Conservation (phyloP, 176 grass and related monocot species). For the Carex pumila region DNA sequence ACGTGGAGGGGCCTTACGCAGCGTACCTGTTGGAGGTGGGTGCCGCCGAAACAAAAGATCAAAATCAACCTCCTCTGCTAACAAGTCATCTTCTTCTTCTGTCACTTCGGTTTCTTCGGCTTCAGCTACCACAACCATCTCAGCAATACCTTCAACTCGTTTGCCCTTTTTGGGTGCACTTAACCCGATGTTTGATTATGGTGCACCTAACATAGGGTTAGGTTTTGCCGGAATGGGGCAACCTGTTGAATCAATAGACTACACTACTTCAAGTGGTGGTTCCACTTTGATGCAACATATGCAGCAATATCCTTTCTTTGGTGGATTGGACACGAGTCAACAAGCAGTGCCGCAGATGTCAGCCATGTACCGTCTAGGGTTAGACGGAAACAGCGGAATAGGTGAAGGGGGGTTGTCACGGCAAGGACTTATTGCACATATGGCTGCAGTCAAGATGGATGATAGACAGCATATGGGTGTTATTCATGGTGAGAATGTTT, state of each 20-base stretch:
- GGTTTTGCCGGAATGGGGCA: constrained; percentile 56
- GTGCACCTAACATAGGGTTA: constrained; percentile 52
- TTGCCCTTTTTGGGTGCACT: constrained; percentile 58
- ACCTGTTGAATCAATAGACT: constrained; percentile 37
- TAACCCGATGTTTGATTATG: constrained; percentile 28
- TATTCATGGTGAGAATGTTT: constrained; percentile 37
- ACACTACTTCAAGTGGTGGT: constrained; percentile 39
- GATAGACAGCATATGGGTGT: constrained; percentile 47
- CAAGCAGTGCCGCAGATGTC: constrained; percentile 11
- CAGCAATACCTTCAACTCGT: constrained; percentile 21
- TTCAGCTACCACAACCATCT: constrained; percentile 9
- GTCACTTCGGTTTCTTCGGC: constrained; percentile 33
- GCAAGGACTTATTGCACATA: constrained; percentile 37
- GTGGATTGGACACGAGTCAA: constrained; percentile 31
- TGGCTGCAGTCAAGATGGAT: constrained; percentile 44
- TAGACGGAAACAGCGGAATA: constrained; percentile 33
- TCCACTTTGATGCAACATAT: constrained; percentile 39
- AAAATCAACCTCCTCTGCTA: constrained; percentile 35
- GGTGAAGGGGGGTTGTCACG: constrained; percentile 15
- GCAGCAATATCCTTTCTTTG: constrained; percentile 63
- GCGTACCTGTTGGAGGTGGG: constrained; percentile 80
- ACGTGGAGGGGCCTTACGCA: constrained; percentile 73
- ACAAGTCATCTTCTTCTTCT: constrained; percentile 30
- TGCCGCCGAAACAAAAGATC: constrained; percentile 88
- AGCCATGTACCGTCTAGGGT: constrained; percentile 41